Conservation (phyloP, 2,329 filamentous ascomycete species). For the Blastomyces gilchristii region DNA sequence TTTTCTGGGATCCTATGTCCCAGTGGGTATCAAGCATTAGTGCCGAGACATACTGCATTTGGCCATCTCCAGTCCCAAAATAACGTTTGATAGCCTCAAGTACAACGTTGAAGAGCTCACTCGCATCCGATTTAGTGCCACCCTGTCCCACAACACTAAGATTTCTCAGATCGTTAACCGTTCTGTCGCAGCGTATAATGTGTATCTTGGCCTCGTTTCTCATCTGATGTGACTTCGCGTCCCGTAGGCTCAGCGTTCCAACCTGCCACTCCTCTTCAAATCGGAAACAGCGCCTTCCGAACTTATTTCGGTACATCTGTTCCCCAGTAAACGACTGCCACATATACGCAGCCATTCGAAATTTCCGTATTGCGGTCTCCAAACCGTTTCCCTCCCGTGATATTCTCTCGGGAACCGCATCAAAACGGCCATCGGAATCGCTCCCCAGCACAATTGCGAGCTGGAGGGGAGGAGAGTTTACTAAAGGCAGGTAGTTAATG, state of each 20-base stretch:
- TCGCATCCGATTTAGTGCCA: constrained; percentile 55
- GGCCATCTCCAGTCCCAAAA: constrained; percentile 63
- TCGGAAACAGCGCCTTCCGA: constrained; percentile 75
- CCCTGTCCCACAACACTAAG: constrained; percentile 72
- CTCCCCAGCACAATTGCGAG: constrained; percentile 78
- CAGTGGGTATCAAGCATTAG: constrained; percentile 82
- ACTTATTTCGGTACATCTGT: constrained; percentile 83
- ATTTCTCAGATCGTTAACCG: constrained; percentile 70
- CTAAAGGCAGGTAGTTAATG: constrained; percentile 75
- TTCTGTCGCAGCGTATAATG: constrained; percentile 71
- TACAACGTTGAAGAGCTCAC: constrained; percentile 66
- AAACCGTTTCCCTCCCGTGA: constrained; percentile 74
- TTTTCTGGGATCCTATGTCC: constrained; percentile 59
- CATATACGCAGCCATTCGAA: constrained; percentile 86
- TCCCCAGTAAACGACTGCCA: constrained; percentile 97
- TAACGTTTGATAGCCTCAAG: constrained; percentile 66
- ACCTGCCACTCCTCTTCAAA: constrained; percentile 93
- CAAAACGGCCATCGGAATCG: constrained; percentile 78
- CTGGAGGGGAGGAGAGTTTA: constrained; percentile 71
- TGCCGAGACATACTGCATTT: constrained; percentile 80
- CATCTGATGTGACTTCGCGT: constrained; percentile 60
- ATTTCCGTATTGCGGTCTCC: constrained; percentile 74
- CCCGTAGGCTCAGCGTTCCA: constrained; percentile 66
- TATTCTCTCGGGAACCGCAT: constrained; percentile 64
- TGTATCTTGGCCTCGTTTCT: constrained; percentile 88